A percentile compares a stretch with the other conserved stretches of the same genome.
phyloP scores from a whole-genome alignment of 2,329 filamentous ascomycete genomes.

The Exophiala spinifera region DNA sequence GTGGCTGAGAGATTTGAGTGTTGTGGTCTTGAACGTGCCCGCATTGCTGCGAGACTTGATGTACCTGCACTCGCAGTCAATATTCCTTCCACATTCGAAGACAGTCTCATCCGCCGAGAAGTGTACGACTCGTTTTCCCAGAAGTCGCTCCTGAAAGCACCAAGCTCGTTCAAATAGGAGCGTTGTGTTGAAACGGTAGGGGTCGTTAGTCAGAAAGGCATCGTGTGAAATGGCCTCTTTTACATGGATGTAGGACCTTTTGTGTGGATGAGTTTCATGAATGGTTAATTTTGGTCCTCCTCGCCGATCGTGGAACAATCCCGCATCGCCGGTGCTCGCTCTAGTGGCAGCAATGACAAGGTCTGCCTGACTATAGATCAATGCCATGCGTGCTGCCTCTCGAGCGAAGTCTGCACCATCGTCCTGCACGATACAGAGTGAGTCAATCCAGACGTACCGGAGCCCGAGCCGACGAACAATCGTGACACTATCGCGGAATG shows the following conservation, averaged over 20 bases:
- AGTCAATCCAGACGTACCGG: background rate
- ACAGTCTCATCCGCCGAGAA: background rate
- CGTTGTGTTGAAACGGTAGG: background rate
- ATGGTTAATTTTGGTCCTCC: background rate
- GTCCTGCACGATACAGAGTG: background rate
- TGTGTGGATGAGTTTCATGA: background rate
- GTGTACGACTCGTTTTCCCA: background rate
- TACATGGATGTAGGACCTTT: background rate
- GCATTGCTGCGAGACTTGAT: background rate
- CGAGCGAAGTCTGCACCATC: background rate
- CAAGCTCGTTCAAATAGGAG: background rate
- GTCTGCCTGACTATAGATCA: background rate
- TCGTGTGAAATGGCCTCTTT: background rate
- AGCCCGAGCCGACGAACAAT: background rate
- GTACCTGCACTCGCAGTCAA: background rate
- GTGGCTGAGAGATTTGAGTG: background rate
- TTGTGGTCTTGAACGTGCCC: background rate
- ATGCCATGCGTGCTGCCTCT: background rate
- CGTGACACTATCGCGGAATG: background rate
- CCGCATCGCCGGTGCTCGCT: constrained; percentile 1
- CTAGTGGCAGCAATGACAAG: constrained; percentile 1
- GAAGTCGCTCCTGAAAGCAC: background rate
- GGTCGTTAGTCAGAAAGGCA: background rate
- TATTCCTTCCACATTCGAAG: background rate
- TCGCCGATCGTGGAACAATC: background rate